These are phyloP conservation scores for Emergomyces pasteurianus DNA, from an alignment of 2,329 filamentous ascomycete species.

Conservation along the genomic window DNA sequence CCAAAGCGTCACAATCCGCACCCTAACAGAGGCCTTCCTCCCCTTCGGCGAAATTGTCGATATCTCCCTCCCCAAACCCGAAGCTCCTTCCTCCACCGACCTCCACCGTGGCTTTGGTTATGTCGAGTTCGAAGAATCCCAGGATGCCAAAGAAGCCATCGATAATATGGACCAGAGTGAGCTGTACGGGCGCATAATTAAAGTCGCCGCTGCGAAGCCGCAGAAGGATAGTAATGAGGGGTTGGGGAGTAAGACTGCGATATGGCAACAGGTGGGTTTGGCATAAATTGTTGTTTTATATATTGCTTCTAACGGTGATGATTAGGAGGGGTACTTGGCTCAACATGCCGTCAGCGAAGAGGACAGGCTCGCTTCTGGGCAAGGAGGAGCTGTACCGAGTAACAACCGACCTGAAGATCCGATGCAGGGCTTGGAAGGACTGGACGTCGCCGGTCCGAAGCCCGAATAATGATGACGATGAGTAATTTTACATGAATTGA, in stretches of 20 bases:
- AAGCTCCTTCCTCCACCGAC: conserved; percentile 64
- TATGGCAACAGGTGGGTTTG: conserved; percentile 83
- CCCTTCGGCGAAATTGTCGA: conserved; percentile 94
- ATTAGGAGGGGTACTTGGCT: conserved; percentile 82
- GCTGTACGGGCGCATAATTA: conserved; percentile 83
- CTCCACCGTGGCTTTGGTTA: conserved; percentile 90
- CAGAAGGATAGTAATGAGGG: conserved; percentile 83
- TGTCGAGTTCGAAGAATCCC: conserved; percentile 77
- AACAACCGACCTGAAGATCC: conserved; percentile 58
- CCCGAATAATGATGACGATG: conserved; percentile 46
- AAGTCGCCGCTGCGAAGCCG: conserved; percentile 81
- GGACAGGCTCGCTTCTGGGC: conserved; percentile 52
- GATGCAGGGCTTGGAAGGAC: conserved; percentile 87
- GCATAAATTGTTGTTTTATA: background rate
- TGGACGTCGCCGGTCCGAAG: conserved; percentile 89
- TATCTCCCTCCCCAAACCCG: conserved; percentile 79
- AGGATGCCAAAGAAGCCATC: conserved; percentile 87
- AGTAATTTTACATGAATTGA: no score
- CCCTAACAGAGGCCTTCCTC: conserved; percentile 81
- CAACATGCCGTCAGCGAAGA: conserved; percentile 78
- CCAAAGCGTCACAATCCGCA: conserved; percentile 59
- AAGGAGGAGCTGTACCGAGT: conserved; percentile 40
- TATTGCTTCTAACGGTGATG: conserved; percentile 1
- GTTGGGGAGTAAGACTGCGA: conserved; percentile 79
- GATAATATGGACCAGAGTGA: conserved; percentile 99